phyloP scores from a whole-genome alignment of 257 asterid species.

The Galeopsis tetrahit region DNA sequence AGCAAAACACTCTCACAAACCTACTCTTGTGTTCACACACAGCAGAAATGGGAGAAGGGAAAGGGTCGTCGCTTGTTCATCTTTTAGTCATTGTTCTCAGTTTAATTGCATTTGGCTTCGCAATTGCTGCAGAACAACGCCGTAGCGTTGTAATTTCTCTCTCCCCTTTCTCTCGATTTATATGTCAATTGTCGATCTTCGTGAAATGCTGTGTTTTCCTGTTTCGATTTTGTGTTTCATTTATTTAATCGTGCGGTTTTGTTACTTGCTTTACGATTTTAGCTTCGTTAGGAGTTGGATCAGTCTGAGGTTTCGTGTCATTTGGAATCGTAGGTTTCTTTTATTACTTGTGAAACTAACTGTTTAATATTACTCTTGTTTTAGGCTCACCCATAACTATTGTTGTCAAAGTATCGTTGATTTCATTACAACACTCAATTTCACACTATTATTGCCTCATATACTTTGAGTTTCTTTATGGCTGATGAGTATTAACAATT shows the following conservation, averaged over 20 bases:
- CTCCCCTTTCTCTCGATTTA: neutral
- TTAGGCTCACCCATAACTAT: neutral
- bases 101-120: conserved; percentile 84
- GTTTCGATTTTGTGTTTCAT: conserved; percentile 4
- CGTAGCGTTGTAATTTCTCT: conserved; percentile 67
- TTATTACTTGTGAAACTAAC: neutral
- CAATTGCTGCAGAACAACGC: conserved; percentile 96
- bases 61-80: conserved; percentile 88
- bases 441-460: neutral
- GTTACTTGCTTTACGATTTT: neutral
- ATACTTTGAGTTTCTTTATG: neutral
- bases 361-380: neutral
- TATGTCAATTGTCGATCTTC: neutral
- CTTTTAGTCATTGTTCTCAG: conserved; percentile 71
- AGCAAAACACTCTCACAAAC: conserved; percentile 9
- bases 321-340: neutral
- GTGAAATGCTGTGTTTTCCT: conserved; percentile 6
- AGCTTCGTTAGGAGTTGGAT: conserved; percentile 13
- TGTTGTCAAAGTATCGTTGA: neutral
- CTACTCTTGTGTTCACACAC: conserved; percentile 18
- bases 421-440: neutral
- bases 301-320: neutral
- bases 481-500: neutral
- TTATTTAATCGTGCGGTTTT: neutral
- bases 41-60: conserved; percentile 50